phyloP scores from a whole-genome alignment of 2,329 filamentous ascomycete species.

The Fulvia fulva region DNA sequence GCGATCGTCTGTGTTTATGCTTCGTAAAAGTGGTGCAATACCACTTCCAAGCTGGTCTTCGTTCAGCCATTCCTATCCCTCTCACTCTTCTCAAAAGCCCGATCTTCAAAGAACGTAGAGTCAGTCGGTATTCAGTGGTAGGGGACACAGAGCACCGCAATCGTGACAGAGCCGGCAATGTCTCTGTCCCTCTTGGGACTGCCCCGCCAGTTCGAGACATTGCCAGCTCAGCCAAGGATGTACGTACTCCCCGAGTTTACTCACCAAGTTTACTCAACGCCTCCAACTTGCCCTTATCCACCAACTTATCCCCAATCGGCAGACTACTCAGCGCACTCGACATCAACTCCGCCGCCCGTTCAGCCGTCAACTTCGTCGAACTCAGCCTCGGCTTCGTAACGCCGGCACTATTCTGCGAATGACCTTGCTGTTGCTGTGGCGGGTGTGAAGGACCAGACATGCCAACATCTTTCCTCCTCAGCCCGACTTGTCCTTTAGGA shows the following conservation, averaged over 20 bases:
- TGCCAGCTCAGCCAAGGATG: no score
- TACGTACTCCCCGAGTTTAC: no score
- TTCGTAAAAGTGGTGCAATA: no score
- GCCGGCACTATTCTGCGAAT: constrained; percentile 7
- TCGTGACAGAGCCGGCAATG: no score
- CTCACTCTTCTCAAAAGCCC: constrained; percentile 29
- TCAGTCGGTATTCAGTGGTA: no score
- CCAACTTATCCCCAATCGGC: constrained; percentile 37
- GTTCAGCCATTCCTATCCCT: constrained; percentile 8
- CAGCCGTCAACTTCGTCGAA: constrained; percentile 32
- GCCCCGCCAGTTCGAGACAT: no score
- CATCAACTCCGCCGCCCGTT: constrained; percentile 45
- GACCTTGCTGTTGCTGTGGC: constrained; percentile 2
- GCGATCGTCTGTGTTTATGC: no score
- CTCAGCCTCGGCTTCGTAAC: constrained; percentile 19
- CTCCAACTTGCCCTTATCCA: constrained; percentile 42
- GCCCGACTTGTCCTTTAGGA: constrained; percentile 45
- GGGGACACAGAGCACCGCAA: no score
- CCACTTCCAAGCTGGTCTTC: background rate
- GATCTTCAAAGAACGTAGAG: no score
- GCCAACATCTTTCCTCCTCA: constrained; percentile 38
- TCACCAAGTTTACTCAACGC: constrained; percentile 45
- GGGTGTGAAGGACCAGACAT: constrained; percentile 6
- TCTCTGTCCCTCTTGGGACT: no score
- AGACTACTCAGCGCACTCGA: constrained; percentile 46